phyloP scores from a whole-genome alignment of 345 rosid genomes.

The Citrus maxima region DNA sequence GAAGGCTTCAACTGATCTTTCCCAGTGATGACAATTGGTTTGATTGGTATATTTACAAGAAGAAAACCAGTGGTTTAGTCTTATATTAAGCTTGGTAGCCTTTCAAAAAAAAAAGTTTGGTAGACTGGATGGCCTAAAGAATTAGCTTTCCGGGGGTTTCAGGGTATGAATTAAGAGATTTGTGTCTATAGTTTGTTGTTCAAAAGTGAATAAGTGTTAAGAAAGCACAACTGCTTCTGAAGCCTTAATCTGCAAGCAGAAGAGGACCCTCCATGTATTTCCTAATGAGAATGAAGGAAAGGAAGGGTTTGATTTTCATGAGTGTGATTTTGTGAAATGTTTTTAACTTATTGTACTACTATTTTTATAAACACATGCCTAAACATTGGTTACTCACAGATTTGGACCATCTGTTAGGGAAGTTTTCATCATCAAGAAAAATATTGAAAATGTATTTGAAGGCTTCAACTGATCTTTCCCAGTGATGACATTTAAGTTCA shows the following conservation, averaged over 20 bases:
- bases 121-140: neutral
- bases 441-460: neutral
- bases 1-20: neutral
- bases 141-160: neutral
- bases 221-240: neutral
- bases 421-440: neutral
- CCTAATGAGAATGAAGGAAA: neutral
- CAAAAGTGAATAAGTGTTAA: neutral
- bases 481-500: neutral
- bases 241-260: neutral
- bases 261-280: neutral
- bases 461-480: neutral
- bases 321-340: neutral
- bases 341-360: neutral
- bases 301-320: neutral
- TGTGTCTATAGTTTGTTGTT: neutral
- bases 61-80: neutral
- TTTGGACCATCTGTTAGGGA: neutral
- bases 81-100: neutral
- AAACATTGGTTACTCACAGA: neutral
- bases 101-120: too few relatives aligned
- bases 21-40: neutral
- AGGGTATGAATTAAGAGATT: neutral
- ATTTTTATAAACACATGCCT: neutral
- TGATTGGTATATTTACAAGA: neutral